Conservation (phyloP, 1,284 basidiomycete genomes). For the Exsudoporus floridanus region DNA sequence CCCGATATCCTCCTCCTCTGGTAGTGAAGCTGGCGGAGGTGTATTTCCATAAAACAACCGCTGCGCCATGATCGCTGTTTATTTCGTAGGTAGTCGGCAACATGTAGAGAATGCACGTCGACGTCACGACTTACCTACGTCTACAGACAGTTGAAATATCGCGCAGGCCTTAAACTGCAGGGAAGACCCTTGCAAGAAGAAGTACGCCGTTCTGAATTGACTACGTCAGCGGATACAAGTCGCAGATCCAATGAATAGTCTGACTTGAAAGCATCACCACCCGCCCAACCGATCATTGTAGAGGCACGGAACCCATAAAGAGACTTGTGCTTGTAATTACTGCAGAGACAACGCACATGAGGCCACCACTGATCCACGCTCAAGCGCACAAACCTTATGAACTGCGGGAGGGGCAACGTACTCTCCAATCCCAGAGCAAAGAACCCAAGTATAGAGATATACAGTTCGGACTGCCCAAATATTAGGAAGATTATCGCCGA, state of each 20-base stretch:
- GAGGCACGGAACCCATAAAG: conserved; percentile 82
- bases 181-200: conserved; percentile 68
- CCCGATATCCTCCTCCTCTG: conserved; percentile 69
- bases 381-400: conserved; percentile 56
- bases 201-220: conserved; percentile 65
- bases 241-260: conserved; percentile 23
- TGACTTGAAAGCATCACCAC: conserved; percentile 82
- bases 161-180: conserved; percentile 80
- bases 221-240: conserved; percentile 14
- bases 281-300: conserved; percentile 79
- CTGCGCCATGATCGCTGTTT: conserved; percentile 63
- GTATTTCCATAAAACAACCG: conserved; percentile 67
- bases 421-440: conserved; percentile 79
- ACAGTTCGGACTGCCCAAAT: conserved; percentile 64
- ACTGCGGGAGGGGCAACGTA: conserved; percentile 77
- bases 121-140: conserved; percentile 54
- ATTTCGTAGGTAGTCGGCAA: conserved; percentile 30
- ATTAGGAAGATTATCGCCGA: conserved; percentile 73
- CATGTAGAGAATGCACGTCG: conserved; percentile 12
- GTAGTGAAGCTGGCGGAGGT: conserved; percentile 50
- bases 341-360: conserved; percentile 34
- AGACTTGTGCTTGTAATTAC: conserved; percentile 73
- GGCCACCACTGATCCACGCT: conserved; percentile 15
- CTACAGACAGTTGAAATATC: conserved; percentile 77
- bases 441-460: conserved; percentile 72